Conservation (phyloP, 2,329 filamentous ascomycete species). For the Exutisphaerella laricina region DNA sequence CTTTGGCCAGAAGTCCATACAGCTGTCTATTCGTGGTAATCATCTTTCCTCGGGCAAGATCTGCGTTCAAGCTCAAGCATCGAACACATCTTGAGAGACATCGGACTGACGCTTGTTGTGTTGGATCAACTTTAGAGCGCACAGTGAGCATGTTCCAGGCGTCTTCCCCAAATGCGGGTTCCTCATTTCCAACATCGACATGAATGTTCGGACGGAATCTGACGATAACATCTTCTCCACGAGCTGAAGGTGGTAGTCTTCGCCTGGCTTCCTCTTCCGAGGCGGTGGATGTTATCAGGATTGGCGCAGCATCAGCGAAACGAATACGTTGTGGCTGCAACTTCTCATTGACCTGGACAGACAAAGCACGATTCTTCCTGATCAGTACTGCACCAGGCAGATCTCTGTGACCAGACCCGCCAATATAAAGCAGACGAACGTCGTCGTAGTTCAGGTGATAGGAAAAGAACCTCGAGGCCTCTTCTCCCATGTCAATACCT, state of each 20-base stretch:
- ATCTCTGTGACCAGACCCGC: conserved; percentile 32
- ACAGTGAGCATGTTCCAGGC: conserved; percentile 31
- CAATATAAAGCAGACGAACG: conserved; percentile 30
- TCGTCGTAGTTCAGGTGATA: conserved; percentile 23
- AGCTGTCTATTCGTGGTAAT: conserved; percentile 31
- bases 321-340: conserved; percentile 31
- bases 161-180: conserved; percentile 30
- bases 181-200: conserved; percentile 29
- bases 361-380: conserved; percentile 27
- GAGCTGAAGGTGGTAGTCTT: conserved; percentile 26
- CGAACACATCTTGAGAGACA: conserved; percentile 30
- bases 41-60: conserved; percentile 31
- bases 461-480: conserved; percentile 29
- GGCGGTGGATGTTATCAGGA: conserved; percentile 32
- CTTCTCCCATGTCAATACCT: conserved; percentile 33
- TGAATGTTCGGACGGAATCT: conserved; percentile 32
- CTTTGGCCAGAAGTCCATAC: conserved; percentile 31
- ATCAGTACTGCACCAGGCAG: conserved; percentile 32
- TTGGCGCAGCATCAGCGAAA: conserved; percentile 32
- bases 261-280: conserved; percentile 31
- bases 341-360: conserved; percentile 32
- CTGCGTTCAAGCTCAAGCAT: conserved; percentile 31
- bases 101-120: conserved; percentile 31
- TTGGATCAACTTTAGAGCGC: conserved; percentile 25
- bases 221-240: conserved; percentile 31